Conservation (phyloP, 2,329 filamentous ascomycete genomes). For the Trichocomaceae sp. region DNA sequence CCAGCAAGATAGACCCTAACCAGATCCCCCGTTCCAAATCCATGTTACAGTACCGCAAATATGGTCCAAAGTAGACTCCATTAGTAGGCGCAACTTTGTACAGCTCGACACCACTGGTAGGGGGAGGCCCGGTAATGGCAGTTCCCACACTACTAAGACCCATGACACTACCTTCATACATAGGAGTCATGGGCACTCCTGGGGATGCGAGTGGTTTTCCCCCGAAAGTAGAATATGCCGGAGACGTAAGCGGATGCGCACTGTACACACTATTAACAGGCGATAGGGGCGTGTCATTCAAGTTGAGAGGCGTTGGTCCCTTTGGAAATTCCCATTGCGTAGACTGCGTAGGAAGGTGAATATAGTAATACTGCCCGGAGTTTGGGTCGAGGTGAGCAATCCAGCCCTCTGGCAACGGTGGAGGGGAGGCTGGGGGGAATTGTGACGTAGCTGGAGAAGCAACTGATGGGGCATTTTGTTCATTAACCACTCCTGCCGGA, state of each 20-base stretch:
- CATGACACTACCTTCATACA: conserved; percentile 68
- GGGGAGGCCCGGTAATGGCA: conserved; percentile 71
- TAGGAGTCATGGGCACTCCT: conserved; percentile 72
- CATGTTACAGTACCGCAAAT: conserved; percentile 95
- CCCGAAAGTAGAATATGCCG: conserved; percentile 52
- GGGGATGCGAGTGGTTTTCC: conserved; percentile 64
- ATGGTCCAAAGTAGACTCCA: conserved; percentile 95
- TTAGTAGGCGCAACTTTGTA: conserved; percentile 93
- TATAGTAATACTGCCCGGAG: conserved; percentile 98
- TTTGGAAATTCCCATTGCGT: conserved; percentile 99
- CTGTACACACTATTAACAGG: conserved; percentile 70
- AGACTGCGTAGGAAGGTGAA: conserved; percentile 87
- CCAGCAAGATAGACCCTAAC: conserved; percentile 87
- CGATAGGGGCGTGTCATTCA: conserved; percentile 75
- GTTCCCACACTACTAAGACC: conserved; percentile 11
- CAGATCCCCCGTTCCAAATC: conserved; percentile 84
- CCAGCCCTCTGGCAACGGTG: conserved; percentile 94
- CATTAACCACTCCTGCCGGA: conserved; percentile 18
- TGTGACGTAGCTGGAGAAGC: conserved; percentile 35
- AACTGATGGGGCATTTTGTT: conserved; percentile 23
- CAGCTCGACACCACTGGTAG: conserved; percentile 76
- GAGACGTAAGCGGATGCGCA: conserved; percentile 63
- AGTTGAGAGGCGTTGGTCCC: conserved; percentile 79
- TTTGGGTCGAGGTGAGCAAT: conserved; percentile 93
- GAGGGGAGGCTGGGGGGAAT: conserved; percentile 70